Evolutionary conservation across 139 green algal species (phyloP), one percentile per base, ranked within the genome.

Genomic region (Chlamydomonas eustigma): DNA sequence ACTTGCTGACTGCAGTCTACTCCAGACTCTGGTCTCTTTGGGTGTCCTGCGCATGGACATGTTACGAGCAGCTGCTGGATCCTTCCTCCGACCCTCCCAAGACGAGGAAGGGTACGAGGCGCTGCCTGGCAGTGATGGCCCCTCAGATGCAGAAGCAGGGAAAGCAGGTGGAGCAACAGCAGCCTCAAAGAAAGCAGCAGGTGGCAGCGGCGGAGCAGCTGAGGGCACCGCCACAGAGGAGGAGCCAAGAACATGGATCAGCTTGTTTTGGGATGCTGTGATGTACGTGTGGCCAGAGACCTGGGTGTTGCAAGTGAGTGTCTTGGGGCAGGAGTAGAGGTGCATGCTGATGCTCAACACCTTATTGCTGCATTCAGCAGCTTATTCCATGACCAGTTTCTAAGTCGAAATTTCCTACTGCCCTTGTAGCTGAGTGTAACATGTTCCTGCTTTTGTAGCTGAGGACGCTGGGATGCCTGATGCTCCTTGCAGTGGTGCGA

Each of bases 231-330:
- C n/a, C n/a, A n/a, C 44, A 18, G 44, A 58, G 44, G 8, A 8
- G 25, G 58, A 70, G 58, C 8, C 58, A 6, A 24, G 58, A 6
- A 70, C 58, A 22, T 70, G 58, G 58, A 70, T 70, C 58, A 70
- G 24, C 25, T 28, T 70, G 58, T 70, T 70, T 35, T 70, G 58
- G 58, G 58, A 70, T 6, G 58, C 58, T 24, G 18, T 70, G 25
- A 8, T 35, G 58, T 70, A 37, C 58, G 28, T 70, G 58, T 70
- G 44, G 44, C 44, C 44, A 58, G 44, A 58, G 12, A 58, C 12
- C 44, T 58, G 44, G 44, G 44, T 58, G 44, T 18, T 58, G 18
- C 44, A 58, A 18, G 44, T 58, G 44, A 58, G 44, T 12, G 44
- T 12, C 44, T 28, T 12, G 44, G 18, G 44, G 44, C 44, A 28